These are phyloP conservation scores for Closterium sp. DNA, from an alignment of 139 green algal species.

Conservation along the genomic window DNA sequence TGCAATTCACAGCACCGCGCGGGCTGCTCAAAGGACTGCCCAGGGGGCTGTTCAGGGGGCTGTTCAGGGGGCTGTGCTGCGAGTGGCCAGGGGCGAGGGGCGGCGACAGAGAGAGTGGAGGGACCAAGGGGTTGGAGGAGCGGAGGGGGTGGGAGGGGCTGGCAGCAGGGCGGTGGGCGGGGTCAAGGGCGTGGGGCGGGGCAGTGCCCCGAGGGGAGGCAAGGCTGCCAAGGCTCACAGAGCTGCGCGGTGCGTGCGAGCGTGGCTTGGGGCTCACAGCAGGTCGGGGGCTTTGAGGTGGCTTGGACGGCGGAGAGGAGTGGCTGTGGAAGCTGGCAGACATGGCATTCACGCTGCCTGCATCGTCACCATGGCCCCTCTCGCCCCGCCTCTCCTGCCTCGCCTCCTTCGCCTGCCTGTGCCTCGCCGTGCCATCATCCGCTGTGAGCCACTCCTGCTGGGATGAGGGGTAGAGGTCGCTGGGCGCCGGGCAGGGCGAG, in stretches of 20 bases:
- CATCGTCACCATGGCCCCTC: background rate
- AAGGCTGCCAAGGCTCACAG: background rate
- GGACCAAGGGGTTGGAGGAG: background rate
- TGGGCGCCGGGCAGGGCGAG: background rate
- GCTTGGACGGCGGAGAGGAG: background rate
- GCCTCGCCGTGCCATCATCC: background rate
- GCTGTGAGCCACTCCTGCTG: background rate
- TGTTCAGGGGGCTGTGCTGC: background rate
- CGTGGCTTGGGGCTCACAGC: background rate
- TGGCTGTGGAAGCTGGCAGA: background rate
- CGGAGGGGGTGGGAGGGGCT: background rate
- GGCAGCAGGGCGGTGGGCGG: background rate
- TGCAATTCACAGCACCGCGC: background rate
- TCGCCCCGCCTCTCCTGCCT: background rate
- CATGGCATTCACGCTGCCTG: background rate
- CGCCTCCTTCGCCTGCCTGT: background rate
- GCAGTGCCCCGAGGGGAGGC: too few species aligned
- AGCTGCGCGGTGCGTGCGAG: background rate
- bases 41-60: background rate
- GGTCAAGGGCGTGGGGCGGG: background rate
- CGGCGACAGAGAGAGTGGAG: background rate
- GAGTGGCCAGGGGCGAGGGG: background rate
- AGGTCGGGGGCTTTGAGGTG: background rate
- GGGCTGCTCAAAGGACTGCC: background rate
- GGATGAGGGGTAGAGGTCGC: background rate